These are phyloP conservation scores for Nemania serpens DNA, from an alignment of 2,329 filamentous ascomycete genomes.

Conservation along the genomic window DNA sequence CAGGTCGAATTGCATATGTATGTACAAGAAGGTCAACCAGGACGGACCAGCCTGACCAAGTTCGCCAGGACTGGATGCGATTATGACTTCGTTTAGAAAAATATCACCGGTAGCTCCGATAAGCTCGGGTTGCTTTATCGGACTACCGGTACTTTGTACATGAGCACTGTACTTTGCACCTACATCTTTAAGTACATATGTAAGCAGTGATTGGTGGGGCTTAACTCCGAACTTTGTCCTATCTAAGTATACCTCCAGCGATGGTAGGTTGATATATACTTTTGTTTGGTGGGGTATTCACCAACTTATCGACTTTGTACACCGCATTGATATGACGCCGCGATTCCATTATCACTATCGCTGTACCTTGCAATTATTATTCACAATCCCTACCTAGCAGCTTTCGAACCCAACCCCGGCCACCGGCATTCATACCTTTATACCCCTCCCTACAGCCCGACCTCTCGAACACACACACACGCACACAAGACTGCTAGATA, in stretches of 20 bases:
- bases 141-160: background rate
- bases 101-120: conserved; percentile 34
- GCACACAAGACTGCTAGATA: conserved; percentile 6
- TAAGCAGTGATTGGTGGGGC: background rate
- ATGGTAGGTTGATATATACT: too few species aligned
- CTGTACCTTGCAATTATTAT: too few species aligned
- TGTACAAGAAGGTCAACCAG: conserved; percentile 12
- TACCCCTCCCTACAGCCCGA: too few species aligned
- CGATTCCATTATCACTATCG: background rate
- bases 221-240: background rate
- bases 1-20: background rate
- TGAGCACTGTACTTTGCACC: too few species aligned
- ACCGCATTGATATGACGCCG: conserved; percentile 15
- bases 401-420: too few species aligned
- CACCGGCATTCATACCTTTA: too few species aligned
- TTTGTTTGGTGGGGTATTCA: too few species aligned
- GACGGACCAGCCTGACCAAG: background rate
- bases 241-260: too few species aligned
- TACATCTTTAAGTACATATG: too few species aligned
- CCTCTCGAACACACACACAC: too few species aligned
- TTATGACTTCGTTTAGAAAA: conserved; percentile 4
- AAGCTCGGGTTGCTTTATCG: conserved; percentile 29
- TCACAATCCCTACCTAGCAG: too few species aligned
- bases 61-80: conserved; percentile 6
- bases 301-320: background rate